These are phyloP conservation scores for Pseudozyma tsukubaensis DNA, from an alignment of 1,284 basidiomycete species.

Conservation along the genomic window DNA sequence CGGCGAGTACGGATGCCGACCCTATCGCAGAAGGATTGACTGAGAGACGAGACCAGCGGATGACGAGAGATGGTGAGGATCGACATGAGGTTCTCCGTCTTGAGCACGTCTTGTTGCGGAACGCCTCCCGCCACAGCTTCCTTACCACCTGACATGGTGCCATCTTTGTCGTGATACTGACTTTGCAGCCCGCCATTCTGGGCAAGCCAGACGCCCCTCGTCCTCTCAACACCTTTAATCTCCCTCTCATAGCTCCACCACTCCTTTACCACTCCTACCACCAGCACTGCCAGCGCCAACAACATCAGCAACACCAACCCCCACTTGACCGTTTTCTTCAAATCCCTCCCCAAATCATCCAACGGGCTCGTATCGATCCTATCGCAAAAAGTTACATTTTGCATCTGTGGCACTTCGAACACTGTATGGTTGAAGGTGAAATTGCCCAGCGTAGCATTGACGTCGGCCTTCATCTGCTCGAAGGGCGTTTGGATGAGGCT, in stretches of 20 bases:
- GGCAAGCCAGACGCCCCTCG: constrained; percentile 39
- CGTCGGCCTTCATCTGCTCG: constrained; percentile 45
- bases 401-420: constrained; percentile 39
- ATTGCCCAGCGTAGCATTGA: constrained; percentile 45
- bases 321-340: constrained; percentile 27
- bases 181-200: background rate
- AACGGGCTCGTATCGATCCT: constrained; percentile 46
- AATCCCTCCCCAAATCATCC: constrained; percentile 45
- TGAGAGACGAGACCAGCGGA: constrained; percentile 42
- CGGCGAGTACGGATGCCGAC: constrained; percentile 30
- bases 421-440: constrained; percentile 49
- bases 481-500: constrained; percentile 65
- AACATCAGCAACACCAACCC: constrained; percentile 35
- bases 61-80: constrained; percentile 53
- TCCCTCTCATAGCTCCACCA: constrained; percentile 54
- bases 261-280: constrained; percentile 31
- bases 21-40: constrained; percentile 21
- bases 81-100: constrained; percentile 30
- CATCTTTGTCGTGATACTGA: background rate
- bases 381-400: constrained; percentile 49
- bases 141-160: background rate
- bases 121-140: background rate
- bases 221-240: constrained; percentile 34
- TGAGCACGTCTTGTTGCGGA: constrained; percentile 7
- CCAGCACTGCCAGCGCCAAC: constrained; percentile 32